Evolutionary conservation across 441 rosid genomes (phyloP), one percentile per base, ranked within the genome.

Genomic region (Corymbia citriodora): DNA sequence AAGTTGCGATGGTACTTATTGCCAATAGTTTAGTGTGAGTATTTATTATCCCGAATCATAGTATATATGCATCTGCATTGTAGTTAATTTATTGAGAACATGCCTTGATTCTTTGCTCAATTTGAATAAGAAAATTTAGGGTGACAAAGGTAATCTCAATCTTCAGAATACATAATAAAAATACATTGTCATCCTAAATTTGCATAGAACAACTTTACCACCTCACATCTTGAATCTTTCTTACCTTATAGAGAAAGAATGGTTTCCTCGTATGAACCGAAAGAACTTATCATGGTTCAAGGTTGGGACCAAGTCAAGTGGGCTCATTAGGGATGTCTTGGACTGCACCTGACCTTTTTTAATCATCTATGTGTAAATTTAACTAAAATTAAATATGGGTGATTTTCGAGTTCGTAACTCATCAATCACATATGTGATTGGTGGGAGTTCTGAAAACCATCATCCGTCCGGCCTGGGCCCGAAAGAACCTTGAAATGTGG

Each of bases 61-160:
- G 10, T 57, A 57, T 57, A 1, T 23, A 57, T 10, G 29, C 25
- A 55, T 55, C 3, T 0, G 18, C 59, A 0, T 55, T 0, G 4
- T 21, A 55, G 0, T 7, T 0, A 18, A 55, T 55, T 55, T 55
- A 1, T 40, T 0, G 55, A 54, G 57, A 3, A 17, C 57, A 54
- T 18, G 3, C 21, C 57, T 2, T 54, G 0, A 19, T 1, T 6
- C 0, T 0, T 54, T 54, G 8, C 57, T 17, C 3, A 54, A 54
- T 54, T 54, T 3, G 4, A 19, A 1, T 55, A 9, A 55, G 10
- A 55, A 55, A 55, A 55, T 55, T 55, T 55, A 3, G 23, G 59
- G 59, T 9, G 1, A 0, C 10, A 8, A 9, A 1, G 4, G 59
- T 8, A 3, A 0, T 19, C 4, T 19, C 4, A 1, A 55, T 1